Evolutionary conservation across 805 yeast species (phyloP).

Genomic region (Candida suzukii): DNA sequence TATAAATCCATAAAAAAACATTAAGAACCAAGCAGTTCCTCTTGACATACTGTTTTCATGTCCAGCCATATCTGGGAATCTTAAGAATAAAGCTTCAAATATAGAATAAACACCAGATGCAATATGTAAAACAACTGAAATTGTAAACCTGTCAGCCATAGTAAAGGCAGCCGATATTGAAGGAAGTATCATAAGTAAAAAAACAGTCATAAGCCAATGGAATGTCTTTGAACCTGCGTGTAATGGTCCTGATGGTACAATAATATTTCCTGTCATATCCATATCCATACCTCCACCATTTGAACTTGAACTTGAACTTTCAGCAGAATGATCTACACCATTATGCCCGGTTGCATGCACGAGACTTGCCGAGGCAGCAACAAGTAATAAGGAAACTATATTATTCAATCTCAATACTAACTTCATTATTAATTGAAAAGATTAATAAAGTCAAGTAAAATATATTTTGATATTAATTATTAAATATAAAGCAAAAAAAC

Average conservation of each 20-base stretch:
- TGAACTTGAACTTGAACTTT: too few species aligned
- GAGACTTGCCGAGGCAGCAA: neutral
- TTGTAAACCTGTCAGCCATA: constrained; percentile 42
- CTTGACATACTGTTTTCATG: constrained; percentile 62
- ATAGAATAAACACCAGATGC: constrained; percentile 42
- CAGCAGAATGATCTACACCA: neutral
- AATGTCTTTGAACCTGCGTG: constrained; percentile 36
- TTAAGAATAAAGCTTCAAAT: constrained; percentile 48
- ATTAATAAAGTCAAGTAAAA: too few species aligned
- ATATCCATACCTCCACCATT: neutral
- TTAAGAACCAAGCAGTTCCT: constrained; percentile 62
- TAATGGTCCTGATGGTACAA: neutral
- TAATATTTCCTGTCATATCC: neutral
- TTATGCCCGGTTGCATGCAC: neutral
- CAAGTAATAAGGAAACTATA: too few species aligned
- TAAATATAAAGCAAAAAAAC: too few species aligned
- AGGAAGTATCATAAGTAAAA: constrained; percentile 44
- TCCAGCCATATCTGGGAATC: constrained; percentile 58
- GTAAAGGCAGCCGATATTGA: constrained; percentile 48
- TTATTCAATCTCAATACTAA: too few species aligned
- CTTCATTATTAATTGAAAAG: too few species aligned
- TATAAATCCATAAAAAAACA: constrained; percentile 37
- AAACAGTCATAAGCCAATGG: constrained; percentile 56
- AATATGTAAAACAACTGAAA: constrained; percentile 39
- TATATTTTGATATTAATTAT: too few species aligned